Evolutionary conservation across 148 eudicot genomes (phyloP).

Genomic region (Cornus kousa): DNA sequence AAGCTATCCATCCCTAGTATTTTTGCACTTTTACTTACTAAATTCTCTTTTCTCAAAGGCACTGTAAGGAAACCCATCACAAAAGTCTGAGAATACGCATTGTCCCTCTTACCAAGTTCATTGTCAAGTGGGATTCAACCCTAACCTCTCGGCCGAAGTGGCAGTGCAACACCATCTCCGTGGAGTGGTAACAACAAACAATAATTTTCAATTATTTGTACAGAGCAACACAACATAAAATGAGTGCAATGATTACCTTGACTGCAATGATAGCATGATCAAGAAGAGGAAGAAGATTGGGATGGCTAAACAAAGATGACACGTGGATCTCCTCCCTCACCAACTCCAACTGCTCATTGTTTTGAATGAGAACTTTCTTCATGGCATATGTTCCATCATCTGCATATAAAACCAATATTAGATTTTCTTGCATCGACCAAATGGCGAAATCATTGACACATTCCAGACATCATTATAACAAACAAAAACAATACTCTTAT

Average conservation of each 20-base stretch:
- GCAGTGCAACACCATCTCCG: not conserved
- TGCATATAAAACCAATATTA: constrained; percentile 34
- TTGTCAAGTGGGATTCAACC: not conserved
- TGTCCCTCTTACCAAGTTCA: not conserved
- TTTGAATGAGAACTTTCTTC: constrained; percentile 97
- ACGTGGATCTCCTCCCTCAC: constrained; percentile 97
- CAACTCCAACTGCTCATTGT: constrained; percentile 80
- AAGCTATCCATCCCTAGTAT: too few relatives aligned
- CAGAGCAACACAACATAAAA: not conserved
- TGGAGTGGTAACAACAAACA: not conserved
- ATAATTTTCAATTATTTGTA: not conserved
- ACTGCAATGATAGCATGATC: constrained; percentile 94
- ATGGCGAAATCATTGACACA: not conserved
- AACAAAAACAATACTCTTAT: not conserved
- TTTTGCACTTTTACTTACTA: not conserved
- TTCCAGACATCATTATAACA: not conserved
- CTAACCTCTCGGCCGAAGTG: not conserved
- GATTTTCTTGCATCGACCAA: constrained; percentile 8
- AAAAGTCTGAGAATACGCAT: not conserved
- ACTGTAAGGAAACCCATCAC: too few relatives aligned
- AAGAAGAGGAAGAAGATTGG: constrained; percentile 90
- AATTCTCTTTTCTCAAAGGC: too few relatives aligned
- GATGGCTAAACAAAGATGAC: constrained; percentile 88
- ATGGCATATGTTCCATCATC: constrained; percentile 98
- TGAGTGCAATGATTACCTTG: constrained; percentile 51